These are phyloP conservation scores for Mucuna pruriens DNA, from an alignment of 306 rosid genomes.

Conservation along the genomic window DNA sequence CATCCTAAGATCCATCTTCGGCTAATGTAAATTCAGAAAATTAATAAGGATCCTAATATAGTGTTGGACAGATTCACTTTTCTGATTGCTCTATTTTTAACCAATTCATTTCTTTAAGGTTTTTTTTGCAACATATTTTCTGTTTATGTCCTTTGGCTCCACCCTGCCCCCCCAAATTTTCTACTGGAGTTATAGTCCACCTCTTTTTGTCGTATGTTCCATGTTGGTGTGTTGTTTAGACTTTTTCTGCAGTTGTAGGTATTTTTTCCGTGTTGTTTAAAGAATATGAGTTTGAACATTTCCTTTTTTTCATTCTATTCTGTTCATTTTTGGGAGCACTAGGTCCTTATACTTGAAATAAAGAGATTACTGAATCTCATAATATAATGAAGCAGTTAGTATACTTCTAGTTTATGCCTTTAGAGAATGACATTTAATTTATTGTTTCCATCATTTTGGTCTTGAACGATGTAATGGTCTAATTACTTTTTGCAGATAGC, in stretches of 20 bases:
- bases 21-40: conserved; percentile 9
- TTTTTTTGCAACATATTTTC: not conserved
- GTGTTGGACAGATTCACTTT: conserved; percentile 9
- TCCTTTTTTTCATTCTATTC: not conserved
- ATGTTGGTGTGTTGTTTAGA: not conserved
- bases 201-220: not conserved
- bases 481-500: conserved; percentile 67
- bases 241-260: conserved; percentile 3
- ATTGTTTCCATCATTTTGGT: not conserved
- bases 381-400: not conserved
- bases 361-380: not conserved
- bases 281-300: not conserved
- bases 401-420: not conserved
- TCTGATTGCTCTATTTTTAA: not conserved
- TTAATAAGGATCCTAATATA: not conserved
- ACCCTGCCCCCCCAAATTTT: not conserved
- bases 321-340: not conserved
- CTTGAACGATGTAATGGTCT: not conserved
- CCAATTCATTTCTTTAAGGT: not conserved
- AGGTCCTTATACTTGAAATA: not conserved
- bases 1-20: not conserved
- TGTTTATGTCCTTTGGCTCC: not conserved
- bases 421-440: not conserved
- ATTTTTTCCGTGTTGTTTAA: not conserved
- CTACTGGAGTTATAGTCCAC: conserved; percentile 4